These are phyloP conservation scores for Penicillium occitanis DNA, from an alignment of 2,329 filamentous ascomycete genomes.

Conservation along the genomic window DNA sequence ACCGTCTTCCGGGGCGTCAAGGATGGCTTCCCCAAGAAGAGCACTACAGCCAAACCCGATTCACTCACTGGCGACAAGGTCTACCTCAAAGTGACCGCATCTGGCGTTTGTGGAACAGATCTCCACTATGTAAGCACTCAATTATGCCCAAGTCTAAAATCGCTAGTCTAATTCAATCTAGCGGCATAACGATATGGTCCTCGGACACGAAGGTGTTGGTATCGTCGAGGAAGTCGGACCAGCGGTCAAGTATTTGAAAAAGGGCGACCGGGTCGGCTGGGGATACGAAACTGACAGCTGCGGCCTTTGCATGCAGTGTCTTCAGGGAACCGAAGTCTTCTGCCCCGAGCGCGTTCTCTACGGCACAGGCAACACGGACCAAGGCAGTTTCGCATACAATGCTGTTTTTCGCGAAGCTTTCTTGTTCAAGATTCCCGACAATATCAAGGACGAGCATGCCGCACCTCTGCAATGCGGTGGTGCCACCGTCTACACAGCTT, in stretches of 20 bases:
- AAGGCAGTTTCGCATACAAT: conserved; percentile 35
- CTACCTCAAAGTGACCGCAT: conserved; percentile 27
- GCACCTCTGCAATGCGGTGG: conserved; percentile 42
- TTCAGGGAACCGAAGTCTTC: conserved; percentile 41
- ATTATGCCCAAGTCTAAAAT: neutral
- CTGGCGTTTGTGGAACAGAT: conserved; percentile 30
- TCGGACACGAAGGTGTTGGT: conserved; percentile 67
- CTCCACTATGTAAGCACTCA: conserved; percentile 23
- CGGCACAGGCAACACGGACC: conserved; percentile 36
- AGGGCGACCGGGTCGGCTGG: conserved; percentile 65
- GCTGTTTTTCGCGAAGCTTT: conserved; percentile 39
- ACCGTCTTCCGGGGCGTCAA: conserved; percentile 3
- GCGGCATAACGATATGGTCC: conserved; percentile 31
- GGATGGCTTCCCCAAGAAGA: conserved; percentile 12
- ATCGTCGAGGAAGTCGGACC: conserved; percentile 56
- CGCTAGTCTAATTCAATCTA: neutral
- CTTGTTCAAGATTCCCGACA: conserved; percentile 41
- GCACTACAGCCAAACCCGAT: conserved; percentile 5
- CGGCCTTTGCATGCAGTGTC: conserved; percentile 44
- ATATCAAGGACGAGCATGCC: conserved; percentile 31
- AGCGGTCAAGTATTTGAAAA: conserved; percentile 47
- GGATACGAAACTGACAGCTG: conserved; percentile 62
- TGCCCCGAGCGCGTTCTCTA: conserved; percentile 34
- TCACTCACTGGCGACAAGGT: conserved; percentile 18
- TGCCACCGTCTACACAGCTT: conserved; percentile 52